Evolutionary conservation across 805 yeast genomes (phyloP).

Genomic region (Starmera quercuum): DNA sequence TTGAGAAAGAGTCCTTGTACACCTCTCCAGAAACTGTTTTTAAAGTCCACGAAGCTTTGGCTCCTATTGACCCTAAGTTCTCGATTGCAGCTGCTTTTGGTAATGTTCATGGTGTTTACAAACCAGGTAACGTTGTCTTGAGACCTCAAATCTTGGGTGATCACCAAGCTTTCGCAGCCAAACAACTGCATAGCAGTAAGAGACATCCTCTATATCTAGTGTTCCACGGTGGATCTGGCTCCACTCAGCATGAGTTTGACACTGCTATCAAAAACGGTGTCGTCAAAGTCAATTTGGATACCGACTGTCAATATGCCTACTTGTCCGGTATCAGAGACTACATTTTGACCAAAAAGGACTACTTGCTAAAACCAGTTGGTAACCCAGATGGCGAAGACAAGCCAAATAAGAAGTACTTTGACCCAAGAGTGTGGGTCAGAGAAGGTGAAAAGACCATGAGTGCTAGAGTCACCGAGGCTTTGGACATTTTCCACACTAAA

Average conservation of each 20-base stretch:
- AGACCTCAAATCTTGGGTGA: constrained; percentile 91
- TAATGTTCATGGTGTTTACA: constrained; percentile 99
- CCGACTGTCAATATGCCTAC: constrained; percentile 99
- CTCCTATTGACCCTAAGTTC: constrained; percentile 93
- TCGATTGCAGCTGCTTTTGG: constrained; percentile 99
- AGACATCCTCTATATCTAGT: constrained; percentile 85
- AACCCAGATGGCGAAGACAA: constrained; percentile 99
- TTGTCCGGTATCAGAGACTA: constrained; percentile 95
- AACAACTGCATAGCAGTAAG: constrained; percentile 45
- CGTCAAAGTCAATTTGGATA: constrained; percentile 97
- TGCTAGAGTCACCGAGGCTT: constrained; percentile 75
- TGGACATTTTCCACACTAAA: constrained; percentile 79
- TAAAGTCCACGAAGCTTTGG: constrained; percentile 82
- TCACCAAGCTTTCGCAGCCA: constrained; percentile 85
- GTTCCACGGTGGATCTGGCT: constrained; percentile 99
- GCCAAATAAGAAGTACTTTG: constrained; percentile 99
- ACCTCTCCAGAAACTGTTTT: constrained; percentile 93
- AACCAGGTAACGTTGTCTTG: constrained; percentile 96
- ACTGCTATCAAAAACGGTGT: constrained; percentile 90
- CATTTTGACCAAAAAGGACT: constrained; percentile 93
- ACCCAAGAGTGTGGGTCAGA: constrained; percentile 99
- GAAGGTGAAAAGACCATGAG: constrained; percentile 99
- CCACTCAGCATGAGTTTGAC: constrained; percentile 85
- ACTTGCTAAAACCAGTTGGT: constrained; percentile 83
- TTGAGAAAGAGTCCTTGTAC: constrained; percentile 79